phyloP scores from a whole-genome alignment of 768 basidiomycete species.

The Mycena leptocephala region DNA sequence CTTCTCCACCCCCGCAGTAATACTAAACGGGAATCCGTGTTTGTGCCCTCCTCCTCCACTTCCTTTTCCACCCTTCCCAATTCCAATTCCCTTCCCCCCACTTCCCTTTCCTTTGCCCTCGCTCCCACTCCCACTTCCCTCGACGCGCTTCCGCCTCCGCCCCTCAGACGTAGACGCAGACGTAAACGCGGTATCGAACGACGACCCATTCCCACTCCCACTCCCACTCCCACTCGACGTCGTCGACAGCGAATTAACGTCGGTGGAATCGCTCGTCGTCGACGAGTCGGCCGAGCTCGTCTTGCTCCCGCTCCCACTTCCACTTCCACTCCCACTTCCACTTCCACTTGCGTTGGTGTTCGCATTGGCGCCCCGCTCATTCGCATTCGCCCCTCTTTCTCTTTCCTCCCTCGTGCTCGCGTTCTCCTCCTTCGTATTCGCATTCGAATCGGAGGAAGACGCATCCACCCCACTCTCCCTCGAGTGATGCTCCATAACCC shows the following conservation, averaged over 20 bases:
- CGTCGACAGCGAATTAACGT: not conserved
- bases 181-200: not conserved
- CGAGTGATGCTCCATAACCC: slow-evolving; percentile 93
- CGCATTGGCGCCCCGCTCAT: too few species aligned
- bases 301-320: not conserved
- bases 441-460: too few species aligned
- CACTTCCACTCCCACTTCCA: not conserved
- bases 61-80: too few species aligned
- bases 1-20: slow-evolving; percentile 96
- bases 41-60: not conserved
- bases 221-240: slow-evolving; percentile 10
- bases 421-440: not conserved
- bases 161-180: too few species aligned
- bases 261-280: not conserved
- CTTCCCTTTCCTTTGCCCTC: not conserved
- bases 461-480: slow-evolving; percentile 62
- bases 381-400: not conserved
- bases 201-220: not conserved
- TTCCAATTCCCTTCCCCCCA: too few species aligned
- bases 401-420: too few species aligned
- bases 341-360: not conserved
- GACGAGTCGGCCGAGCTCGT: not conserved
- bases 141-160: not conserved
- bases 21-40: slow-evolving; percentile 84
- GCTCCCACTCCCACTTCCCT: not conserved